These are phyloP conservation scores for Marasmius sp. DNA, from an alignment of 1,284 basidiomycete genomes.

Conservation along the genomic window DNA sequence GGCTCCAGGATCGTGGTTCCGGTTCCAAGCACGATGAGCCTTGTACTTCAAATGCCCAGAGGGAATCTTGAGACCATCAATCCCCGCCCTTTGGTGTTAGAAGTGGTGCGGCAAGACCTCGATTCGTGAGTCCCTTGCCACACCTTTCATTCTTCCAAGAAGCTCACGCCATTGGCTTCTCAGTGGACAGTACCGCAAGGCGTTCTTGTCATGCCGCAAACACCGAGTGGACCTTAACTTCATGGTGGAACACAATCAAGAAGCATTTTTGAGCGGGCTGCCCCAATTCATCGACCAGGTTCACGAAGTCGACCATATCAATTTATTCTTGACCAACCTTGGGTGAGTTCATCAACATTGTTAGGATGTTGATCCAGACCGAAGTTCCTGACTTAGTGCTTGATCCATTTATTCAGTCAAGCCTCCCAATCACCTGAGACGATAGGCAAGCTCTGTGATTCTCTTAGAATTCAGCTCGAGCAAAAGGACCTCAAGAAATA, in stretches of 20 bases:
- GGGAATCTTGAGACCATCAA: slow-evolving; percentile 97
- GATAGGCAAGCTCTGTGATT: slow-evolving; percentile 78
- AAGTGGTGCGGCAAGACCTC: slow-evolving; percentile 75
- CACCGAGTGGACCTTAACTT: slow-evolving; percentile 92
- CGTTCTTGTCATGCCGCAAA: slow-evolving; percentile 88
- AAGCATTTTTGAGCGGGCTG: slow-evolving; percentile 59
- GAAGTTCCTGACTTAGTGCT: not conserved
- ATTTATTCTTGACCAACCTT: slow-evolving; percentile 86
- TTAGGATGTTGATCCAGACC: not conserved
- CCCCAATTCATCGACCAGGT: slow-evolving; percentile 81
- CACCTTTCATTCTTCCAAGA: slow-evolving; percentile 4
- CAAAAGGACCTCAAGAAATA: slow-evolving; percentile 75
- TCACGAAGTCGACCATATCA: slow-evolving; percentile 88
- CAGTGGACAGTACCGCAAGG: slow-evolving; percentile 74
- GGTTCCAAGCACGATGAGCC: slow-evolving; percentile 83
- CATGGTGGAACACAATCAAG: slow-evolving; percentile 78
- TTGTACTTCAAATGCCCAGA: slow-evolving; percentile 96
- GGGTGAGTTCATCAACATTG: slow-evolving; percentile 51
- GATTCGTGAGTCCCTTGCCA: slow-evolving; percentile 52
- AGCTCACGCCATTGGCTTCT: slow-evolving; percentile 2
- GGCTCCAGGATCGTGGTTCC: slow-evolving; percentile 85
- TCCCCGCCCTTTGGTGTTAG: slow-evolving; percentile 89
- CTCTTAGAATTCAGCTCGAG: slow-evolving; percentile 75
- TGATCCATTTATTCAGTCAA: slow-evolving; percentile 40
- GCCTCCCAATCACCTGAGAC: slow-evolving; percentile 54